These are phyloP conservation scores for Vitis cinerea DNA, from an alignment of 164 flowering plant species.

Conservation along the genomic window DNA sequence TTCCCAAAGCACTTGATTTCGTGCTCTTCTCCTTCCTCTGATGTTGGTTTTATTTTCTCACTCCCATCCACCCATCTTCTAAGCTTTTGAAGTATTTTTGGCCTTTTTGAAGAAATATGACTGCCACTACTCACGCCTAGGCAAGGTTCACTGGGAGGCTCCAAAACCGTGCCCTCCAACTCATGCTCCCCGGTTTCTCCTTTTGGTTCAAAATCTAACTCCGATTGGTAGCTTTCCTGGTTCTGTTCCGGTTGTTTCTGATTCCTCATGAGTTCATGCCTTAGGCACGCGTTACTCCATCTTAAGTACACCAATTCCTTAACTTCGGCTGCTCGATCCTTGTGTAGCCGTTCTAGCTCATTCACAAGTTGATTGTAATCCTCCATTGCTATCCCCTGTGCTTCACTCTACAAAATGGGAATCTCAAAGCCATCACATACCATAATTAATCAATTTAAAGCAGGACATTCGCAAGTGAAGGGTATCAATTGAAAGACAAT, in stretches of 20 bases:
- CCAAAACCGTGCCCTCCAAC: conserved; percentile 15
- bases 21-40: conserved; percentile 28
- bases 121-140: conserved; percentile 6
- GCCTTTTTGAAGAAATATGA: conserved; percentile 31
- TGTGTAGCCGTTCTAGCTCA: conserved; percentile 44
- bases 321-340: conserved; percentile 38
- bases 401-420: conserved; percentile 32
- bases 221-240: conserved; percentile 4
- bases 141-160: conserved; percentile 2
- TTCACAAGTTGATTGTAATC: conserved; percentile 32
- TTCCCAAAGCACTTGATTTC: conserved; percentile 30
- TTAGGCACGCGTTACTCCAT: conserved; percentile 67
- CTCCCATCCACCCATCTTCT: conserved; percentile 62
- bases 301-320: conserved; percentile 47
- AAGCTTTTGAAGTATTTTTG: conserved; percentile 46
- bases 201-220: conserved; percentile 10
- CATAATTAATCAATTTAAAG: no score
- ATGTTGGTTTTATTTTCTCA: conserved; percentile 29
- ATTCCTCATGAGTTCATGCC: conserved; percentile 43
- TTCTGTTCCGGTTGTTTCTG: conserved; percentile 27
- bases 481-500: no score
- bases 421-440: neutral
- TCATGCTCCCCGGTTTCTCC: conserved; percentile 22
- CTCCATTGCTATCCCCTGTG: conserved; percentile 25
- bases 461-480: no score